phyloP scores from a whole-genome alignment of 768 basidiomycete genomes.

The Rhodotorula kratochvilovae region DNA sequence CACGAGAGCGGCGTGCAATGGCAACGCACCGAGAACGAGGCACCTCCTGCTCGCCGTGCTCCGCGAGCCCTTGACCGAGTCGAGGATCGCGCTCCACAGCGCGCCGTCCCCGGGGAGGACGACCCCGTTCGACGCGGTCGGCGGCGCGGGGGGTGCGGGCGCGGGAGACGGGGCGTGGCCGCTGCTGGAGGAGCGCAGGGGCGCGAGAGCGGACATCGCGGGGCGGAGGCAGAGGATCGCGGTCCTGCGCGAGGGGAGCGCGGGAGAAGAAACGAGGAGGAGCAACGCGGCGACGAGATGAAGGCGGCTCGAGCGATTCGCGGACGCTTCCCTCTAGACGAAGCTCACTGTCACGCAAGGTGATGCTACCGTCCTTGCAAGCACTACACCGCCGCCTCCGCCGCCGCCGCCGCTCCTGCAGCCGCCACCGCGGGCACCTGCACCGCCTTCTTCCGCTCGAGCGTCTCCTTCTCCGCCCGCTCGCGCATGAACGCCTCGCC shows the following conservation, averaged over 20 bases:
- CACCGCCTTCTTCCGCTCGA: neutral
- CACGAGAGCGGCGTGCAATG: no score
- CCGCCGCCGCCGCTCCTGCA: neutral
- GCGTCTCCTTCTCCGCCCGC: constrained; percentile 6
- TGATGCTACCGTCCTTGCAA: no score
- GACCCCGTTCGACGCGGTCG: neutral
- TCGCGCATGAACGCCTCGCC: neutral
- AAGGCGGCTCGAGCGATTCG: no score
- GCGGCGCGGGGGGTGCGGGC: neutral
- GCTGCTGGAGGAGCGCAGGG: no score
- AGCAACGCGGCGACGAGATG: no score
- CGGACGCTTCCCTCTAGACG: no score
- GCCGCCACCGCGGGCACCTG: neutral
- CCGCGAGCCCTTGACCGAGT: constrained; percentile 74
- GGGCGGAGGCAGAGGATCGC: no score
- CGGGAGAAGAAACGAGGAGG: no score
- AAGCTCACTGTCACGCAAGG: no score
- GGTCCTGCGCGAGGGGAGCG: no score
- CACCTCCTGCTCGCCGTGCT: constrained; percentile 82
- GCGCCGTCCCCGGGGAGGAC: constrained; percentile 52
- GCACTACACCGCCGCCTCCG: neutral
- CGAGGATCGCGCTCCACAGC: constrained; percentile 87
- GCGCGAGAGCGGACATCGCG: neutral
- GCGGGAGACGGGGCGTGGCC: neutral
- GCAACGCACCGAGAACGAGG: constrained; percentile 60